Base-by-base conservation (phyloP, 164 flowering plant genomes). In the Liriodendron chinense region DNA sequence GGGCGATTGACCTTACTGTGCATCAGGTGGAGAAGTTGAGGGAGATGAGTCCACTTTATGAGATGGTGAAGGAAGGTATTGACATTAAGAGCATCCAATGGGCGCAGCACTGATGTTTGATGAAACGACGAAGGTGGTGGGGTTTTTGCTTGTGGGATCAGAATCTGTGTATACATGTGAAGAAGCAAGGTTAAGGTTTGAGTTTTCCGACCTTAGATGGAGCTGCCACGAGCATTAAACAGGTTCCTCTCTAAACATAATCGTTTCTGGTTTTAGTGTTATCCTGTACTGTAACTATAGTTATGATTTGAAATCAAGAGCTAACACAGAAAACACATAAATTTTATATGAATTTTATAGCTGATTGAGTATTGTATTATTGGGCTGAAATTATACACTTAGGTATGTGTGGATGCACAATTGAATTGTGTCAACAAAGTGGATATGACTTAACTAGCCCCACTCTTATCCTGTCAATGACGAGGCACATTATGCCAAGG, bases 1-100 rank as follows among this genome's bases (percentile, higher is more conserved):
- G 89, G 75, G 98, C 99, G 0, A 85, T 96, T 22, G 92, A 90
- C 82, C 91, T 96, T 23, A 96, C 99, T 0, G 98, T 94, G 70
- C 76, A 83, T 47, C 98, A 92, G 78, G 99, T 96, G 73, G 90
- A 84, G 87, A 96, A 92, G 85, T 80, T 94, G 85, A 87, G 98
- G 81, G 98, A 96, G 50, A 90, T 94, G 99, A 94, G 99, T 77
- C 99, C 99, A 1, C 93, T 96, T 47, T 96, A 94, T 85, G 99
- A 96, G 79, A 91, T 96, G 99, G 95, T 90, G 67, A 90, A 96
- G 84, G 96, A 92, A 79, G 98, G 98, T 69, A 92, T 96, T 65
- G 96, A 94, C 65, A 86, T 94, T 50, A 96, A 90, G 87, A 90
- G 84, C 71, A 94, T 96, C 24, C 92, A 96, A 65, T 96, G 98